Percentiles rank a stretch among this genome's conserved stretches.
Conservation (phyloP, 768 basidiomycete genomes). For the Phallus indusiatus region DNA sequence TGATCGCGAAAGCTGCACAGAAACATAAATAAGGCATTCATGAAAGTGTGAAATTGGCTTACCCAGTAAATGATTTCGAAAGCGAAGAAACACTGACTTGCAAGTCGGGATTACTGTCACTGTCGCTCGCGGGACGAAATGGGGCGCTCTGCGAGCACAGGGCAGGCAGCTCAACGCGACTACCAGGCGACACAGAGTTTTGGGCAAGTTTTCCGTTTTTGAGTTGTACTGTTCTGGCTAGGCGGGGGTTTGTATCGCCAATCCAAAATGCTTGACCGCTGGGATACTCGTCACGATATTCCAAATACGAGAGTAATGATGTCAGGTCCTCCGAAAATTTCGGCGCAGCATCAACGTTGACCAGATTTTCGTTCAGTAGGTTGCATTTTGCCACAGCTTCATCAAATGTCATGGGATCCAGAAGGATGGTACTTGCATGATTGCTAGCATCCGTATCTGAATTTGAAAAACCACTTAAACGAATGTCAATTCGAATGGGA, state of each 20-base stretch:
- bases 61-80: conserved; percentile 7
- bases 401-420: not conserved
- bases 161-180: not conserved
- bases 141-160: conserved; percentile 9
- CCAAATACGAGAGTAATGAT: not conserved
- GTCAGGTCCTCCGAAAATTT: not conserved
- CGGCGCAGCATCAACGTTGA: not conserved
- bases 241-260: not conserved
- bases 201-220: not conserved
- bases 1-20: conserved; percentile 34
- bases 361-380: not conserved
- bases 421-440: not conserved
- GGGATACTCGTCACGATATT: not conserved
- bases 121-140: not conserved
- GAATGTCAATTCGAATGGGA: not conserved
- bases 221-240: not conserved
- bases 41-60: not conserved
- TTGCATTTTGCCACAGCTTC: not conserved
- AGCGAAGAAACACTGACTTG: not conserved
- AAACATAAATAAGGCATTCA: not conserved
- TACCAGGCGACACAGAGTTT: not conserved
- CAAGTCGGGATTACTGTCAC: not conserved
- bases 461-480: not conserved
- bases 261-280: not conserved
- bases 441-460: not conserved